Evolutionary conservation across 345 rosid species (phyloP).

Genomic region (Geranium brycei): DNA sequence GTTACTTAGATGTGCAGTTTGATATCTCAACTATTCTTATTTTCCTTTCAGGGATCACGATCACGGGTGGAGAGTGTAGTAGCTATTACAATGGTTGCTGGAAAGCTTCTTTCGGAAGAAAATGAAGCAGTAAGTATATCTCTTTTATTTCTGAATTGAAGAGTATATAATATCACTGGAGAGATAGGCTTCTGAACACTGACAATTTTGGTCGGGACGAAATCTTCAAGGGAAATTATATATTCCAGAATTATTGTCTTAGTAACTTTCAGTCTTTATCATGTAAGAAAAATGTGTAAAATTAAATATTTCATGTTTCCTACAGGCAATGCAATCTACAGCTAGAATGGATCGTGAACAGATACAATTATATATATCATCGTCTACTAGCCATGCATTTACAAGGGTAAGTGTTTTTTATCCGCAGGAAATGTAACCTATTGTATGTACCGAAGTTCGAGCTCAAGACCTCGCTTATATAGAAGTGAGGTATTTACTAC

Average conservation of each 20-base stretch:
- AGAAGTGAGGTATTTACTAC: too few relatives aligned
- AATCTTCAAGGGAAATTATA: background rate
- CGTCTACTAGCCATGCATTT: constrained; percentile 69
- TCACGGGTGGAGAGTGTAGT: constrained; percentile 62
- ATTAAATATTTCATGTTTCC: background rate
- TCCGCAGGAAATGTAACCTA: too few relatives aligned
- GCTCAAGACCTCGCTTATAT: too few relatives aligned
- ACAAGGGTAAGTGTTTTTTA: constrained; percentile 43
- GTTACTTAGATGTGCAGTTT: background rate
- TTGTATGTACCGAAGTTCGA: too few relatives aligned
- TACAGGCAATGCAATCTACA: constrained; percentile 49
- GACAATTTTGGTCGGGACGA: background rate
- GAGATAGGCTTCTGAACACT: background rate
- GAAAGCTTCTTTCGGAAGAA: constrained; percentile 84
- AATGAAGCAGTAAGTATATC: background rate
- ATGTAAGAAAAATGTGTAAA: background rate
- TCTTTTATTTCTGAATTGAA: background rate
- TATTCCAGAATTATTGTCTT: background rate
- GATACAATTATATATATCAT: constrained; percentile 68
- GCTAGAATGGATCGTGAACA: constrained; percentile 60
- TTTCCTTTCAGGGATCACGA: constrained; percentile 39
- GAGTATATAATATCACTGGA: background rate
- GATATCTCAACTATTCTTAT: constrained; percentile 1
- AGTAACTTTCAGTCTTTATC: background rate
- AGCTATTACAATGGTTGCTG: constrained; percentile 66